These are phyloP conservation scores for Yamadazyma paraphyllophila DNA, from an alignment of 805 yeast genomes.

Conservation along the genomic window DNA sequence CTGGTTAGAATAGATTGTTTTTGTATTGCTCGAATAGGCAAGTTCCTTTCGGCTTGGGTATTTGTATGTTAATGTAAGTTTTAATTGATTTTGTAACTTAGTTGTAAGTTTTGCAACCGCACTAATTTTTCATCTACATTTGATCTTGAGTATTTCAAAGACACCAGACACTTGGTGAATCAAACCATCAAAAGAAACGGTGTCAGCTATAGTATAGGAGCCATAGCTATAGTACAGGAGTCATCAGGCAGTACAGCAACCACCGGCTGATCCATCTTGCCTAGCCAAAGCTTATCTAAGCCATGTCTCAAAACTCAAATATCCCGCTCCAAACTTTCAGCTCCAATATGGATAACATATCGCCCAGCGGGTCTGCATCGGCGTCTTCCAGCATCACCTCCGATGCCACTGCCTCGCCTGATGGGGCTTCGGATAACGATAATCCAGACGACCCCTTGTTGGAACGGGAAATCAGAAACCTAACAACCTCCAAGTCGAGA, in stretches of 20 bases:
- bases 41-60: slow-evolving; percentile 5
- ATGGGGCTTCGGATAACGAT: too few species aligned
- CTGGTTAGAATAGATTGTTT: slow-evolving; percentile 56
- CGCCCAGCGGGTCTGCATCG: too few species aligned
- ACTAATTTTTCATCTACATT: neutral
- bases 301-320: too few species aligned
- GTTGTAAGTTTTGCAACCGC: neutral
- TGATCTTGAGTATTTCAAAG: neutral
- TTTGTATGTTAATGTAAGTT: slow-evolving; percentile 7
- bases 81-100: neutral
- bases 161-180: neutral
- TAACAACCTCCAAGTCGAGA: neutral
- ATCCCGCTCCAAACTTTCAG: too few species aligned
- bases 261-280: neutral
- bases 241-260: too few species aligned
- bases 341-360: too few species aligned
- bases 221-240: too few species aligned
- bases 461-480: slow-evolving; percentile 2
- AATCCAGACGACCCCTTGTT: neutral
- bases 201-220: too few species aligned
- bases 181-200: too few species aligned
- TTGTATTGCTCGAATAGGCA: slow-evolving; percentile 1
- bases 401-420: too few species aligned
- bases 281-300: neutral
- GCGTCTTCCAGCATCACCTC: too few species aligned